Conservation (phyloP, 805 yeast species). For the Kockiozyma suomiensis region DNA sequence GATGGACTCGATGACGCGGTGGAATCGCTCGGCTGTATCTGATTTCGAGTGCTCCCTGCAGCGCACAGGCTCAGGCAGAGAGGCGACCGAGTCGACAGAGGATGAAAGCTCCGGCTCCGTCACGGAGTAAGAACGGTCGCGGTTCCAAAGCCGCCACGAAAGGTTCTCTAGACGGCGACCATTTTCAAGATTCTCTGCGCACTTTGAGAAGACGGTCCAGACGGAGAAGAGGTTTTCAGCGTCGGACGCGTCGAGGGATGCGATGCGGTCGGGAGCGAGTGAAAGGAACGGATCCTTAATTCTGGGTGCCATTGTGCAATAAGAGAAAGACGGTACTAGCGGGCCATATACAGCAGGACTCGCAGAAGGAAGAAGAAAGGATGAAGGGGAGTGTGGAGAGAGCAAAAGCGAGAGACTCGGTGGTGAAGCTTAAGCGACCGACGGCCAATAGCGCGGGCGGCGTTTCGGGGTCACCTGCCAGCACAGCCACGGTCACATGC, state of each 20-base stretch:
- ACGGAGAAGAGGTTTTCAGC: constrained; percentile 37
- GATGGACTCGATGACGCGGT: constrained; percentile 36
- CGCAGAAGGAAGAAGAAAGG: background rate
- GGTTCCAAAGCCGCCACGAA: constrained; percentile 46
- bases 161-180: constrained; percentile 46
- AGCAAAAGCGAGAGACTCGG: background rate
- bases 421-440: background rate
- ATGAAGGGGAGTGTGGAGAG: background rate
- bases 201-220: constrained; percentile 44
- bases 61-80: background rate
- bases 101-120: constrained; percentile 11
- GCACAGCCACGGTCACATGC: constrained; percentile 16
- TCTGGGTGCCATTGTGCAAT: constrained; percentile 13
- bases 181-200: constrained; percentile 43
- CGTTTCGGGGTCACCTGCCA: constrained; percentile 18
- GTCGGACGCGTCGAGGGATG: constrained; percentile 37
- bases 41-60: background rate
- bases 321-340: background rate
- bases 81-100: constrained; percentile 10
- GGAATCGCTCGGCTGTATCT: constrained; percentile 35
- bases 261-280: constrained; percentile 30
- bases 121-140: constrained; percentile 30
- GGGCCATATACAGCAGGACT: background rate
- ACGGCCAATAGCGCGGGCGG: constrained; percentile 19
- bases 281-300: constrained; percentile 34